Evolutionary conservation across 2,329 filamentous ascomycete species (phyloP).

Genomic region (Aspergillus transmontanensis): DNA sequence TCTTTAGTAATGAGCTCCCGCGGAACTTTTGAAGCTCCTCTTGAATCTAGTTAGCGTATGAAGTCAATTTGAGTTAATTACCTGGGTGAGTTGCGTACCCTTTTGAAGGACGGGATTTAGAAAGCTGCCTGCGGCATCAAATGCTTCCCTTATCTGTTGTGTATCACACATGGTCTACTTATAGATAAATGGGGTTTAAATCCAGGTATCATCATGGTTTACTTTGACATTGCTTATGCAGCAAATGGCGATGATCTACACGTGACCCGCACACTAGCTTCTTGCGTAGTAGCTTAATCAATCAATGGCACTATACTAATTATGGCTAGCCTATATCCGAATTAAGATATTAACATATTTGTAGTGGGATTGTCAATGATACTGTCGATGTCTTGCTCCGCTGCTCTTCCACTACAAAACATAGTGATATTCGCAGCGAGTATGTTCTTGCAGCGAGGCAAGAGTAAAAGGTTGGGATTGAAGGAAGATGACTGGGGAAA

Average conservation of each 20-base stretch:
- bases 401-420: neutral
- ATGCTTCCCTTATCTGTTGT: conserved; percentile 30
- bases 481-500: conserved; percentile 2
- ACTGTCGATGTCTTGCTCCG: neutral
- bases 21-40: conserved; percentile 42
- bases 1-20: conserved; percentile 39
- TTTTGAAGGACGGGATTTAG: conserved; percentile 42
- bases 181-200: neutral
- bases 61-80: conserved; percentile 4
- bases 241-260: neutral
- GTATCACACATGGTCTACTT: conserved; percentile 31
- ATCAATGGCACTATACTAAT: neutral
- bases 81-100: conserved; percentile 37
- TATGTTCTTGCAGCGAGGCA: conserved; percentile 23
- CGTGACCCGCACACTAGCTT: neutral
- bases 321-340: neutral
- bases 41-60: conserved; percentile 35
- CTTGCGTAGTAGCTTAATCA: too few species aligned
- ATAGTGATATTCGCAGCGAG: conserved; percentile 10
- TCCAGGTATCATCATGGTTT: conserved; percentile 4
- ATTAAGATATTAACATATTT: conserved; percentile 4
- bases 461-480: conserved; percentile 18
- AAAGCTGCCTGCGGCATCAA: conserved; percentile 38
- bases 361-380: conserved; percentile 1
- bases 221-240: conserved; percentile 1